A percentile compares a stretch with the other conserved stretches of the same genome.
Conservation (phyloP, 768 basidiomycete genomes). For the Phylloporus sp. region DNA sequence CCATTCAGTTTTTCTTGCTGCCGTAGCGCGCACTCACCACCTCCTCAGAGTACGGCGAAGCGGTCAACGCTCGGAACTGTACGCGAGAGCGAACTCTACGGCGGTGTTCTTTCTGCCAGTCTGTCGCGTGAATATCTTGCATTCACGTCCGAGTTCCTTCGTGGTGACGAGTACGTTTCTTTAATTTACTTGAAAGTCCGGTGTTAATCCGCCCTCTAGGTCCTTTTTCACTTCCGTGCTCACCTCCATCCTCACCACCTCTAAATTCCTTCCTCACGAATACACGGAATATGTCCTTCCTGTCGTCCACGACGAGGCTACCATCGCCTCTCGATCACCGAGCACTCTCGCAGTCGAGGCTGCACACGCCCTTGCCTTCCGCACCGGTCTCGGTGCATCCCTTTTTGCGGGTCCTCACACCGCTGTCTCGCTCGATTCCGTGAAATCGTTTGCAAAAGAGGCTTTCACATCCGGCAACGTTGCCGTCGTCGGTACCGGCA, state of each 20-base stretch:
- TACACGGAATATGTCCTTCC: conserved; percentile 71
- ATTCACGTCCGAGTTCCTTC: conserved; percentile 90
- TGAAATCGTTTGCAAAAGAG: conserved; percentile 66
- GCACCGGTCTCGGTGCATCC: conserved; percentile 85
- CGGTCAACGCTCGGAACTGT: conserved; percentile 87
- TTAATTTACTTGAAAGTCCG: background rate
- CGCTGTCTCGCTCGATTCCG: conserved; percentile 58
- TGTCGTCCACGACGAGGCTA: conserved; percentile 64
- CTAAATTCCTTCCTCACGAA: conserved; percentile 77
- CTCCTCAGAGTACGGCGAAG: conserved; percentile 68
- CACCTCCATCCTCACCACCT: conserved; percentile 75
- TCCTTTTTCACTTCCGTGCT: conserved; percentile 88
- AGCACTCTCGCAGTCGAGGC: conserved; percentile 73
- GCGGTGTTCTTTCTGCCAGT: conserved; percentile 82
- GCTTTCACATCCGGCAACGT: conserved; percentile 77
- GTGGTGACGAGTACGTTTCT: conserved; percentile 86
- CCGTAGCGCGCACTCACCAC: too few species aligned
- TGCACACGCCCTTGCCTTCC: conserved; percentile 90
- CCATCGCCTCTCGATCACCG: conserved; percentile 55
- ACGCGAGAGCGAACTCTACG: conserved; percentile 89
- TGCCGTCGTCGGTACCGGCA: conserved; percentile 83
- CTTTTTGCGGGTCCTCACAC: conserved; percentile 76
- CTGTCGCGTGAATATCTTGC: conserved; percentile 88
- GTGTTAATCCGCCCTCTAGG: conserved; percentile 36
- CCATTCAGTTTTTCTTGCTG: conserved; percentile 19